Evolutionary conservation across 2,329 filamentous ascomycete genomes (phyloP).

Genomic region (Sphaerulina populicola): DNA sequence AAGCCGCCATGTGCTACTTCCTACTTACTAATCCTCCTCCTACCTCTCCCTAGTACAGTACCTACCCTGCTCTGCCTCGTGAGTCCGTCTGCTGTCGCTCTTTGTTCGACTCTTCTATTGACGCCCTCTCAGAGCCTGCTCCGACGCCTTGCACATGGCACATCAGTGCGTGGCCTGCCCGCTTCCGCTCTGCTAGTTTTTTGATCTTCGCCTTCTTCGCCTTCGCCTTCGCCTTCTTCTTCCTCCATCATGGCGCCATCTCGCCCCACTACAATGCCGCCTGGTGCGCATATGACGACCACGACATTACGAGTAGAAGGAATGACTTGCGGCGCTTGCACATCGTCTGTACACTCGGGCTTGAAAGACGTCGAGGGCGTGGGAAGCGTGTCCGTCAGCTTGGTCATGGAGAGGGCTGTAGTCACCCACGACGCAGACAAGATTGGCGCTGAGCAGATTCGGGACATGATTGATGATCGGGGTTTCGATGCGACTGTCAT

Average conservation of each 20-base stretch:
- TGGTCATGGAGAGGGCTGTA: constrained; percentile 93
- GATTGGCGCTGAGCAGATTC: constrained; percentile 65
- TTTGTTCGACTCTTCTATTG: constrained; percentile 5
- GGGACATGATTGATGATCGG: constrained; percentile 80
- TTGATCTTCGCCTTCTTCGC: not conserved
- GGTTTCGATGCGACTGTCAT: constrained; percentile 72
- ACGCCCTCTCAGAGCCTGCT: not conserved
- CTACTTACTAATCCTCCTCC: too few relatives aligned
- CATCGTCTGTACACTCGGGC: constrained; percentile 80
- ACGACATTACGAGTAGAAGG: constrained; percentile 86
- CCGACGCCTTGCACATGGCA: not conserved
- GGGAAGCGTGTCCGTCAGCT: constrained; percentile 78
- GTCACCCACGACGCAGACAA: constrained; percentile 74
- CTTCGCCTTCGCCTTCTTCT: not conserved
- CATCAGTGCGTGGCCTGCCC: too few relatives aligned
- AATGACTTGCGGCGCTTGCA: constrained; percentile 84
- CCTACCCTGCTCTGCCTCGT: too few relatives aligned
- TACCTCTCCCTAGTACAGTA: too few relatives aligned
- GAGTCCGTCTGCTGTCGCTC: not conserved
- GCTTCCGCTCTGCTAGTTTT: too few relatives aligned
- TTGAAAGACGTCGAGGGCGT: constrained; percentile 76
- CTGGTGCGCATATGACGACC: constrained; percentile 59
- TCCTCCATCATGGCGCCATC: not conserved
- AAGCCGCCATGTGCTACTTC: too few relatives aligned
- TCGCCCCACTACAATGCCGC: constrained; percentile 7